phyloP scores from a whole-genome alignment of 192 early-diverging fungal genomes.

The Borealophlyctis nickersoniae region DNA sequence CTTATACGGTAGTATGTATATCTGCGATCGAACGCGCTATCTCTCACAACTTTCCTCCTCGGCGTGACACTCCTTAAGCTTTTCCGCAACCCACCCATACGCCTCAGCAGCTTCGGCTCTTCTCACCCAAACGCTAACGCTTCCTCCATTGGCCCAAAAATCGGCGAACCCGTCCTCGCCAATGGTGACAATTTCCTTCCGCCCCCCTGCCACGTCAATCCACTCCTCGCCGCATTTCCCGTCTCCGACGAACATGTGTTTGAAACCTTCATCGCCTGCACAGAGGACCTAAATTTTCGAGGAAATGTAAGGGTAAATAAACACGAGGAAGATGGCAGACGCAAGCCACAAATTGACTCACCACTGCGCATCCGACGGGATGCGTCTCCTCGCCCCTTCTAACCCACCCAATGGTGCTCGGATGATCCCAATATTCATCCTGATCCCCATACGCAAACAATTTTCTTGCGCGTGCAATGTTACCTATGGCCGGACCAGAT shows the following conservation, averaged over 20 bases:
- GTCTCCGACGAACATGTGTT: conserved; percentile 28
- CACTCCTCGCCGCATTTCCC: conserved; percentile 19
- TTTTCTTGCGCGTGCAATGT: conserved; percentile 31
- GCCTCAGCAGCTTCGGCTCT: conserved; percentile 10
- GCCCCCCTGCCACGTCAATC: conserved; percentile 27
- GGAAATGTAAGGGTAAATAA: background rate
- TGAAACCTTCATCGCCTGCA: conserved; percentile 23
- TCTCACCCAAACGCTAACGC: conserved; percentile 24
- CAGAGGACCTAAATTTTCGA: conserved; percentile 1
- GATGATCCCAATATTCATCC: conserved; percentile 45
- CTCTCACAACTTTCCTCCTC: no score
- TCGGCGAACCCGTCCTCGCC: conserved; percentile 27
- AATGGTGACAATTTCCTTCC: conserved; percentile 21
- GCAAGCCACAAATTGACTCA: no score
- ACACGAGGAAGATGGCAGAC: no score
- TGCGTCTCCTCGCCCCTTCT: conserved; percentile 21
- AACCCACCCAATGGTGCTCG: conserved; percentile 43
- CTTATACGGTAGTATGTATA: no score
- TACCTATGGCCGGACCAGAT: conserved; percentile 22
- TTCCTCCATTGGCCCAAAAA: conserved; percentile 24
- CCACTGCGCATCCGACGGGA: conserved; percentile 18
- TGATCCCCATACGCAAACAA: conserved; percentile 46
- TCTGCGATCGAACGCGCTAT: no score
- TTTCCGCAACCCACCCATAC: conserved; percentile 18
- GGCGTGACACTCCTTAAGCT: no score